Percentiles rank a stretch among this genome's conserved stretches.
These are phyloP conservation scores for Lanmaoa rubissima DNA, from an alignment of 768 basidiomycete genomes.

Conservation along the genomic window DNA sequence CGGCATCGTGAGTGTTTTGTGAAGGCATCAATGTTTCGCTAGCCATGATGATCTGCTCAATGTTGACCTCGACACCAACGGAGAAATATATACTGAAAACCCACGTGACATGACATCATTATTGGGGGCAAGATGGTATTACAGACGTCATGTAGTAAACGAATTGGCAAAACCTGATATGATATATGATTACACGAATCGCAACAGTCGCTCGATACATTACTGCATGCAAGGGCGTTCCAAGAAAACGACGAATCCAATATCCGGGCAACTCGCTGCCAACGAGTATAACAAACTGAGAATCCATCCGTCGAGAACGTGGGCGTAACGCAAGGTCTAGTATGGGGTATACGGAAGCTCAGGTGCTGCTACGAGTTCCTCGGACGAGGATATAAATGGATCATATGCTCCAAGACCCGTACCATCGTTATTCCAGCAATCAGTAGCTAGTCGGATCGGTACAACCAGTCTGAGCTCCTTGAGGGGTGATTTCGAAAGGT, in stretches of 20 bases:
- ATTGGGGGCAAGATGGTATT: not conserved
- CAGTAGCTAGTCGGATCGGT: conserved; percentile 65
- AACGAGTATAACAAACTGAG: not conserved
- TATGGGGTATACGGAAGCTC: conserved; percentile 8
- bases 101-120: conserved; percentile 31
- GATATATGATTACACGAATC: not conserved
- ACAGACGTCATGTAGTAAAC: not conserved
- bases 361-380: conserved; percentile 19
- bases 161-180: not conserved
- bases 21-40: conserved; percentile 1
- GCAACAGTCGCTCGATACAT: not conserved
- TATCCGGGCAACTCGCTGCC: not conserved
- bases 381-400: conserved; percentile 22
- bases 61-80: not conserved
- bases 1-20: not conserved
- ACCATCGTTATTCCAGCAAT: conserved; percentile 48
- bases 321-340: not conserved
- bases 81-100: not conserved
- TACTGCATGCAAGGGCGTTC: not conserved
- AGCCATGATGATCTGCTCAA: conserved; percentile 1
- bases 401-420: conserved; percentile 12
- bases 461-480: conserved; percentile 57
- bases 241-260: not conserved
- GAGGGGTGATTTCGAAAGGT: conserved; percentile 54
- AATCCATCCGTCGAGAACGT: not conserved